Evolutionary conservation across 2,329 filamentous ascomycete genomes (phyloP), one percentile per base, ranked within the genome.

Genomic region (Claviceps sp.): DNA sequence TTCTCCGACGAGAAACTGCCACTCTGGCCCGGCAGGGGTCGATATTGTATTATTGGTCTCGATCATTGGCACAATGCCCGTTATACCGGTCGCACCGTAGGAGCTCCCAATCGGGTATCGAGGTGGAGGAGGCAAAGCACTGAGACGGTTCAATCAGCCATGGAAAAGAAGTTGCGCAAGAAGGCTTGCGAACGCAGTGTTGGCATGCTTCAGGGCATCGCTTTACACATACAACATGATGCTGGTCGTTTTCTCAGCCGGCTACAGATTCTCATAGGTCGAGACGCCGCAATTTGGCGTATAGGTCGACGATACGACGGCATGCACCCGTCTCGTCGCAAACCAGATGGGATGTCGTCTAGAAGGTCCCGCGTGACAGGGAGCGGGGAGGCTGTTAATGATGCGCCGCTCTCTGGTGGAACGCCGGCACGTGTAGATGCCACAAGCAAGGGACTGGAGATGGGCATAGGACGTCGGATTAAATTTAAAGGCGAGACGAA

Each of bases 31-130:
- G 38, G 82, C 81, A 23, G 88, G 91, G 61, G 86, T 85, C 52
- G 80, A 81, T 55, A 98, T 73, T 40, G 82, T 85, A 65, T 97
- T 98, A 69, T 93, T 95, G 50, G 91, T 96, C 76, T 98, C 93
- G 62, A 95, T 85, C 67, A 95, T 80, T 39, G 86, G 84, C 39
- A 80, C 75, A 49, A 81, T 75, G 65, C 83, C 77, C 55, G 82
- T 82, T 62, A 82, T 78, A 57, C 80, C 80, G 51, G 83, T 77
- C 57, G 80, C 80, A 59, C 84, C 83, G 71, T 86, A 86, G 57
- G 83, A 81, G 61, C 80, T 76, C 62, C 80, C 78, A 58, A 81
- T 79, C 52, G 87, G 85, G 73, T 95, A 96, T 67, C 89, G 82
- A 54, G 86, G 83, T 55, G 87, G 88, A 56, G 89, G 90, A 54